These are phyloP conservation scores for Cercophora newfieldiana DNA, from an alignment of 495 filamentous ascomycete species.

Conservation along the genomic window DNA sequence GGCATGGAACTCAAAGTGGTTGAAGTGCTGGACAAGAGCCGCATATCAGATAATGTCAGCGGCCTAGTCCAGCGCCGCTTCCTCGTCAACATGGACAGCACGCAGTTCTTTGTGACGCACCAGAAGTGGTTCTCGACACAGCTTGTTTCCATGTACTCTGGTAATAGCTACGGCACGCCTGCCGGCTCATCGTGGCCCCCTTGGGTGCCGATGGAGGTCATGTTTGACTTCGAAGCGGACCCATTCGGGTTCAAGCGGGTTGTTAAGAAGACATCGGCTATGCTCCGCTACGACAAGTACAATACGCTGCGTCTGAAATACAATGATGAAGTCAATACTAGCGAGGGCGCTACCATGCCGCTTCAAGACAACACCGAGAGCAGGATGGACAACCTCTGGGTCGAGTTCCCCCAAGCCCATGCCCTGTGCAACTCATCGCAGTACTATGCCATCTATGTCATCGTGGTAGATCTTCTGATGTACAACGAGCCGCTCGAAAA, in stretches of 20 bases:
- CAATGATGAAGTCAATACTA: slow-evolving; percentile 85
- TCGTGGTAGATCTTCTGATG: slow-evolving; percentile 88
- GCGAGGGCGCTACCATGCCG: slow-evolving; percentile 40
- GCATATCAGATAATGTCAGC: slow-evolving; percentile 87
- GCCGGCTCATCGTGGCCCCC: slow-evolving; percentile 89
- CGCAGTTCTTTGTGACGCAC: slow-evolving; percentile 96
- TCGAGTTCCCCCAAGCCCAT: slow-evolving; percentile 89
- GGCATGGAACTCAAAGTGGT: slow-evolving; percentile 96
- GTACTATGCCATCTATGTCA: slow-evolving; percentile 97
- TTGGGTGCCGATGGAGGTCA: slow-evolving; percentile 96
- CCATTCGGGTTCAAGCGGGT: slow-evolving; percentile 95
- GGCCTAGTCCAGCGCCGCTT: slow-evolving; percentile 94
- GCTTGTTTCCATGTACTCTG: slow-evolving; percentile 88
- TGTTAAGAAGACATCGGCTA: slow-evolving; percentile 91
- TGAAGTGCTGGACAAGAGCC: slow-evolving; percentile 95
- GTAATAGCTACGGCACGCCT: slow-evolving; percentile 86
- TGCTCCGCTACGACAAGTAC: slow-evolving; percentile 93
- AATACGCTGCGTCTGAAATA: slow-evolving; percentile 97
- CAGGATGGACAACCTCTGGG: slow-evolving; percentile 91
- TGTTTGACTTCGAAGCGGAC: slow-evolving; percentile 91
- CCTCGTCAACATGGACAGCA: slow-evolving; percentile 89
- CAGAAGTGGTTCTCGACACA: slow-evolving; percentile 79
- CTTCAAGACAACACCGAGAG: slow-evolving; percentile 62
- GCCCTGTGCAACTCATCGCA: slow-evolving; percentile 94
- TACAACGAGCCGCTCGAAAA: slow-evolving; percentile 97